Percentiles rank a stretch among this genome's conserved stretches.
These are phyloP conservation scores for Trichoderma koningii DNA, from an alignment of 2,329 filamentous ascomycete species.

Conservation along the genomic window DNA sequence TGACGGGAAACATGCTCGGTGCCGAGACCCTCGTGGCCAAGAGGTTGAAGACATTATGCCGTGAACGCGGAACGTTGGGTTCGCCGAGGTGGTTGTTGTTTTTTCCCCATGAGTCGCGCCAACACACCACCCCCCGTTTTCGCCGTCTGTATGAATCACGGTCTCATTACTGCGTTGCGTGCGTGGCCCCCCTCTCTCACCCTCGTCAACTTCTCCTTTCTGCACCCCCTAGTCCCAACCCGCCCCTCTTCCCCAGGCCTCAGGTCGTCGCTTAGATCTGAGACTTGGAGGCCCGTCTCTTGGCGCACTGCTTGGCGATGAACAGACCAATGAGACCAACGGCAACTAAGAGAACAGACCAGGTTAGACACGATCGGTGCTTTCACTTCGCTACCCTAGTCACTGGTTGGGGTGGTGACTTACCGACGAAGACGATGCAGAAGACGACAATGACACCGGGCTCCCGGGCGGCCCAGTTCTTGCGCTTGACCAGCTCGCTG, in stretches of 20 bases:
- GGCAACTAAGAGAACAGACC: conserved; percentile 35
- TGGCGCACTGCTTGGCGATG: conserved; percentile 39
- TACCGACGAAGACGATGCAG: conserved; percentile 47
- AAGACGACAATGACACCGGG: conserved; percentile 49
- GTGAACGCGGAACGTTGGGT: conserved; percentile 11
- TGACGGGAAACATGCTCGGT: conserved; percentile 14
- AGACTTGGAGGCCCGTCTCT: conserved; percentile 41
- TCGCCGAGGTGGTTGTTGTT: conserved; percentile 23
- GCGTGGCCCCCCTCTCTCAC: conserved; percentile 11
- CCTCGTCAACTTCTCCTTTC: not conserved
- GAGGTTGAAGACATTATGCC: conserved; percentile 15
- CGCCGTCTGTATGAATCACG: conserved; percentile 25
- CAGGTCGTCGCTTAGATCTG: conserved; percentile 31
- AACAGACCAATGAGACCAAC: conserved; percentile 38
- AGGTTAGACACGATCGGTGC: conserved; percentile 26
- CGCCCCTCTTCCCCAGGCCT: conserved; percentile 18
- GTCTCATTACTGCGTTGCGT: conserved; percentile 26
- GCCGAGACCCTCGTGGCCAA: conserved; percentile 19
- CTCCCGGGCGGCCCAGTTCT: conserved; percentile 45
- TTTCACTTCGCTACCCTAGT: too few species aligned
- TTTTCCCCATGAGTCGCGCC: conserved; percentile 26
- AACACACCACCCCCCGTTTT: conserved; percentile 25
- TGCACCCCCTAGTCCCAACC: conserved; percentile 13
- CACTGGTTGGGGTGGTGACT: conserved; percentile 23
- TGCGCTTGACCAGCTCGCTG: conserved; percentile 46